Evolutionary conservation across 495 filamentous ascomycete genomes (phyloP).

Genomic region (Aspergillus bertholletiae): DNA sequence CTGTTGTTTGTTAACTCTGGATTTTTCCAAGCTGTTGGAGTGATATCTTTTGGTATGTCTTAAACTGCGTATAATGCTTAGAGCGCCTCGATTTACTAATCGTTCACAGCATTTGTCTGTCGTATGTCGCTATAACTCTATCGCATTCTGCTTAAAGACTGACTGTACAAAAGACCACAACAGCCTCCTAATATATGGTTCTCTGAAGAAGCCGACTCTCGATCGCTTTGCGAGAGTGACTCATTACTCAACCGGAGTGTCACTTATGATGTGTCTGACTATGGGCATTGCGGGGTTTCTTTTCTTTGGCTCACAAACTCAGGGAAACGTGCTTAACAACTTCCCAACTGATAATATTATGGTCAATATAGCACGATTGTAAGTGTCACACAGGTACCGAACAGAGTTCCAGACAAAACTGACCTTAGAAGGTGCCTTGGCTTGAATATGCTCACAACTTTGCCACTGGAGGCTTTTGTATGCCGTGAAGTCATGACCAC

Average conservation of each 20-base stretch:
- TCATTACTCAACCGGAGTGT: slow-evolving; percentile 85
- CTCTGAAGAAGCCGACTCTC: slow-evolving; percentile 86
- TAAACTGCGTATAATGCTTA: neutral
- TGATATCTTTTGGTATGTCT: slow-evolving; percentile 87
- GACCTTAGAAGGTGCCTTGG: slow-evolving; percentile 66
- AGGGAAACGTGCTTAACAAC: slow-evolving; percentile 97
- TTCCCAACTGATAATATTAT: slow-evolving; percentile 85
- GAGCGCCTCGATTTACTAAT: slow-evolving; percentile 25
- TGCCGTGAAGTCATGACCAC: slow-evolving; percentile 95
- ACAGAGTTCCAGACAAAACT: slow-evolving; percentile 9
- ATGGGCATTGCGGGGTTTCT: slow-evolving; percentile 91
- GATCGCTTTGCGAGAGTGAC: slow-evolving; percentile 91
- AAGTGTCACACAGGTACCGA: slow-evolving; percentile 16
- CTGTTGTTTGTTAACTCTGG: slow-evolving; percentile 73
- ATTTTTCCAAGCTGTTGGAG: slow-evolving; percentile 91
- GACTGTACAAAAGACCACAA: slow-evolving; percentile 68
- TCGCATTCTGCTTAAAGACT: neutral
- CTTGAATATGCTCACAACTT: slow-evolving; percentile 95
- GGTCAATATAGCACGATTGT: slow-evolving; percentile 90
- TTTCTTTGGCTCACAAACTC: slow-evolving; percentile 84
- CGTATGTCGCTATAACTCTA: slow-evolving; percentile 42
- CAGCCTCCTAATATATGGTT: slow-evolving; percentile 94
- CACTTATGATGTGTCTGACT: slow-evolving; percentile 80
- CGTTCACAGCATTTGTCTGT: slow-evolving; percentile 73
- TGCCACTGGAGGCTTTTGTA: slow-evolving; percentile 94